Base-by-base conservation (phyloP, 2,329 filamentous ascomycete genomes). In the Aspergillus fumigatus region DNA sequence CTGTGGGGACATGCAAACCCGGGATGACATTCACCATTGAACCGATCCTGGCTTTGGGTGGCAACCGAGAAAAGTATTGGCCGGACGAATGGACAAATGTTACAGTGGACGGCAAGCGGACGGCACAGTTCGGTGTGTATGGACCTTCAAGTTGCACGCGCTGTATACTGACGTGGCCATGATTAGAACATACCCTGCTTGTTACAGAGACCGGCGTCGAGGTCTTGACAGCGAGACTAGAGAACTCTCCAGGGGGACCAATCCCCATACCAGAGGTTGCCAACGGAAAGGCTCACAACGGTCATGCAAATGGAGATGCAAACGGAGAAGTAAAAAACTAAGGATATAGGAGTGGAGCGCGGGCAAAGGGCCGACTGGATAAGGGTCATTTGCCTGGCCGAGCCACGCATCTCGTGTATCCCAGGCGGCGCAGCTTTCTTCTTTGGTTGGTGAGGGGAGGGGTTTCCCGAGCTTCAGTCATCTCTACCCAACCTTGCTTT, bases 11-110 rank as follows among this genome's bases (percentile, higher is more conserved):
- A 68, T 93, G 90, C 62, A 96, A 96, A 77, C 86, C 89, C 0
- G 92, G 92, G 32, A 95, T 96, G 90, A 94, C 90, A 51, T 97
- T 97, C 68, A 97, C 92, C 0, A 96, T 97, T 60, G 92, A 97
- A 77, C 92, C 92, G 23, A 97, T 97, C 90, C 89, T 97, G 68
- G 89, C 89, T 11, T 73, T 96, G 55, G 92, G 92, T 48, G 90
- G 87, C 61, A 88, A 92, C 72, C 84, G 84, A 61, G 92, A 96
- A 68, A 87, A 92, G 70, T 96, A 90, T 1, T 97, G 92, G 92
- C 92, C 92, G 0, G 92, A 97, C 73, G 89, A 96, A 76, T 97
- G 92, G 92, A 97, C 92, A 0, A 94, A 90, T 73, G 88, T 89
- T 2, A 97, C 92, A 0, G 83, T 86, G 58, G 92, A 97, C 70